These are phyloP conservation scores for Cephaloascus fragrans DNA, from an alignment of 805 yeast species.

Conservation along the genomic window DNA sequence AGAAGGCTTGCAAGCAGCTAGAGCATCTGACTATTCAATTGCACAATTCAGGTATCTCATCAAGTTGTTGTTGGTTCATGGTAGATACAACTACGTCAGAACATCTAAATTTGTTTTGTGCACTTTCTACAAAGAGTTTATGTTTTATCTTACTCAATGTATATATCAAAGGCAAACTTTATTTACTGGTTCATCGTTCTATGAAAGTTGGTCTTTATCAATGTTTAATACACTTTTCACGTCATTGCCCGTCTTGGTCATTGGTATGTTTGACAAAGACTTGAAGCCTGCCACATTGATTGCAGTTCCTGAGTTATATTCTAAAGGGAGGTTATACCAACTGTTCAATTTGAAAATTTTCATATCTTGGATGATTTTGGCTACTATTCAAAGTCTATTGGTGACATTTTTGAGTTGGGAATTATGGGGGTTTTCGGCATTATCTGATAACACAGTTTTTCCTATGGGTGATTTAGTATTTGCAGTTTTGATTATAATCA, in stretches of 20 bases:
- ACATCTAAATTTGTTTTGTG: slow-evolving; percentile 87
- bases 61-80: slow-evolving; percentile 84
- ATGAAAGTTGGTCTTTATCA: slow-evolving; percentile 93
- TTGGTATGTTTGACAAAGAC: slow-evolving; percentile 95
- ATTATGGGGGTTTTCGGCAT: slow-evolving; percentile 63
- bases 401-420: slow-evolving; percentile 58
- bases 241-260: slow-evolving; percentile 78
- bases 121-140: slow-evolving; percentile 88
- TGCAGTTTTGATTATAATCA: slow-evolving; percentile 60
- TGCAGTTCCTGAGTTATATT: slow-evolving; percentile 86
- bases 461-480: slow-evolving; percentile 75
- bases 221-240: slow-evolving; percentile 97
- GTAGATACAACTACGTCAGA: slow-evolving; percentile 88
- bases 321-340: slow-evolving; percentile 63
- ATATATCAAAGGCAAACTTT: slow-evolving; percentile 78
- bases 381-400: slow-evolving; percentile 62
- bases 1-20: slow-evolving; percentile 94
- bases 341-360: slow-evolving; percentile 68
- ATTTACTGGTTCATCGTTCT: slow-evolving; percentile 88
- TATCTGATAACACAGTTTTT: slow-evolving; percentile 66
- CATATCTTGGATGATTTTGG: slow-evolving; percentile 68
- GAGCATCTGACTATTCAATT: slow-evolving; percentile 89
- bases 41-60: slow-evolving; percentile 85
- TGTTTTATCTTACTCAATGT: slow-evolving; percentile 84
- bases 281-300: slow-evolving; percentile 77